Conservation (phyloP, 2,329 filamentous ascomycete genomes). For the Penicillium sp. region DNA sequence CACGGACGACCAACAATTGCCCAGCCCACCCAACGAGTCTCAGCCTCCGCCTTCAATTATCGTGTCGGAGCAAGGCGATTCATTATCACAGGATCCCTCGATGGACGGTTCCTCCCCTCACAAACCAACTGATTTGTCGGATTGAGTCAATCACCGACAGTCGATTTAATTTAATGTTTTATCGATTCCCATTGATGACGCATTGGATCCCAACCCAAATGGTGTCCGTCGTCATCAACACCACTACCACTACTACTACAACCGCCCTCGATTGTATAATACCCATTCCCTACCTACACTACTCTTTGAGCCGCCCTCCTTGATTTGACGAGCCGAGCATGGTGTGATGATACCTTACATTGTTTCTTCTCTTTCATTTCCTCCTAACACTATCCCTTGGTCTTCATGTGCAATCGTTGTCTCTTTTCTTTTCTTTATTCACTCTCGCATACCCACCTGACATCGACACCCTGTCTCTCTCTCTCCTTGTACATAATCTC, state of each 20-base stretch:
- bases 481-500: slow-evolving; percentile 26
- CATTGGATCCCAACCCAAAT: slow-evolving; percentile 11
- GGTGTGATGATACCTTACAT: slow-evolving; percentile 20
- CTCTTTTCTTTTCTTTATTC: slow-evolving; percentile 6
- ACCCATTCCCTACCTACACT: slow-evolving; percentile 11
- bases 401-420: slow-evolving; percentile 12
- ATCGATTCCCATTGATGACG: slow-evolving; percentile 9
- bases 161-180: slow-evolving; percentile 28
- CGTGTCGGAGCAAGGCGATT: slow-evolving; percentile 27
- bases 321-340: slow-evolving; percentile 19
- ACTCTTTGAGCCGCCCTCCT: slow-evolving; percentile 9
- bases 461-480: slow-evolving; percentile 2
- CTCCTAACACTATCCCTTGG: slow-evolving; percentile 4
- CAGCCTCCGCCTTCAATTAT: slow-evolving; percentile 29
- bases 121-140: slow-evolving; percentile 21
- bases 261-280: slow-evolving; percentile 21
- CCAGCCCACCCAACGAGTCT: slow-evolving; percentile 20
- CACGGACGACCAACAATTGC: slow-evolving; percentile 17
- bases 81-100: slow-evolving; percentile 16
- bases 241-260: slow-evolving; percentile 10
- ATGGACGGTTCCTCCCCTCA: slow-evolving; percentile 18
- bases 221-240: slow-evolving; percentile 9
- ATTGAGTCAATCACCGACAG: slow-evolving; percentile 12
- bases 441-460: slow-evolving; percentile 11
- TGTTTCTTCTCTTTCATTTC: slow-evolving; percentile 2